Conservation (phyloP, 2,329 filamentous ascomycete species). For the Fragosphaeria purpurea region DNA sequence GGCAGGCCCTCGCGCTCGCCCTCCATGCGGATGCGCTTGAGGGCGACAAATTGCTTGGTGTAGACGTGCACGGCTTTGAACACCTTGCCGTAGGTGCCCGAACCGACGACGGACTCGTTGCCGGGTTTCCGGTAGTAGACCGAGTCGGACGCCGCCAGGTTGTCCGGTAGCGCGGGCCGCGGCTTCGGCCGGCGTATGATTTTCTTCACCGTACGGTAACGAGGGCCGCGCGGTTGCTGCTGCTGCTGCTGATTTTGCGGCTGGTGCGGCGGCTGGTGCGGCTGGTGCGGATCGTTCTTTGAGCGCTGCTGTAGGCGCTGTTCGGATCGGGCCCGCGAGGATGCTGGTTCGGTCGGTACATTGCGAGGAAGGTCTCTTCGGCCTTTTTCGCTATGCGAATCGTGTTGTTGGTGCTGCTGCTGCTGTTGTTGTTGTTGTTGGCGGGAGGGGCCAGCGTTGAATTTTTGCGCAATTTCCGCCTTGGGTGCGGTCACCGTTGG, state of each 20-base stretch:
- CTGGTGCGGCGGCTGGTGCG: conserved; percentile 10
- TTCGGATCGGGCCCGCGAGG: conserved; percentile 27
- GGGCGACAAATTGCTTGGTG: conserved; percentile 69
- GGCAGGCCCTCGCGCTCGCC: conserved; percentile 85
- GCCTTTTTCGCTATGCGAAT: conserved; percentile 20
- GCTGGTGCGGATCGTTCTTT: background rate
- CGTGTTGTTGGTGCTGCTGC: conserved; percentile 13
- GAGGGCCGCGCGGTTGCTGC: conserved; percentile 27
- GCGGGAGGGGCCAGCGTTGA: conserved; percentile 48
- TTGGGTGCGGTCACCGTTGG: conserved; percentile 47
- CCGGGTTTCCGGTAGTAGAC: conserved; percentile 93
- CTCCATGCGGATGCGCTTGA: conserved; percentile 91
- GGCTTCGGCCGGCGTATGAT: conserved; percentile 61
- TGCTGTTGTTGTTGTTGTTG: conserved; percentile 14
- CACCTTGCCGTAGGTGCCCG: conserved; percentile 90
- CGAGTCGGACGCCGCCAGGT: conserved; percentile 70
- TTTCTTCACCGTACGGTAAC: conserved; percentile 54
- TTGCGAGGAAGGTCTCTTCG: conserved; percentile 35
- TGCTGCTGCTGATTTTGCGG: conserved; percentile 8
- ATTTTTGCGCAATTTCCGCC: conserved; percentile 56
- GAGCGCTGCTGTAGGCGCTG: conserved; percentile 2
- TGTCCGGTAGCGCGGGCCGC: conserved; percentile 58
- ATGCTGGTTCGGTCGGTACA: conserved; percentile 45
- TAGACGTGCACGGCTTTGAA: conserved; percentile 94
- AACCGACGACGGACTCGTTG: conserved; percentile 94